Conservation (phyloP, 345 rosid genomes). For the Toxicodendron radicans region DNA sequence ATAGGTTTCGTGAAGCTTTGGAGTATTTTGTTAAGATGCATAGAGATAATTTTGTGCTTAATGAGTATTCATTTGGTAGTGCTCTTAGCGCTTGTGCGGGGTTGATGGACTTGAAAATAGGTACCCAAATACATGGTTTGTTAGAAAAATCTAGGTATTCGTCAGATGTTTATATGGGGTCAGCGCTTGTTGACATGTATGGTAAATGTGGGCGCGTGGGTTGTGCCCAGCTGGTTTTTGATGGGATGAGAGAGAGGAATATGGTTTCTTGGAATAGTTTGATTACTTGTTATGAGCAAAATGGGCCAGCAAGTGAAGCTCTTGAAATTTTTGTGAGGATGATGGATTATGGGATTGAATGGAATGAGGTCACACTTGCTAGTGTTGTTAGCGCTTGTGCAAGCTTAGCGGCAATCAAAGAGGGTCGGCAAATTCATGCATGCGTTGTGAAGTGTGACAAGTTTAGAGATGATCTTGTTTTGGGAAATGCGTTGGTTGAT, state of each 20-base stretch:
- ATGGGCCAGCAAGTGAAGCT: constrained; percentile 70
- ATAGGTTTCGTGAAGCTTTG: constrained; percentile 59
- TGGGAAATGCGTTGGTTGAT: constrained; percentile 80
- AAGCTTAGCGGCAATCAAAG: constrained; percentile 51
- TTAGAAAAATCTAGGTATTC: constrained; percentile 44
- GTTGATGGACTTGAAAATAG: constrained; percentile 43
- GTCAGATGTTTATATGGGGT: constrained; percentile 62
- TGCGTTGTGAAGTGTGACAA: constrained; percentile 49
- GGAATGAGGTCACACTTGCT: constrained; percentile 80
- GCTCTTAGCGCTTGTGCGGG: constrained; percentile 72
- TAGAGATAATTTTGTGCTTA: constrained; percentile 41
- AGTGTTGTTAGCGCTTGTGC: constrained; percentile 91
- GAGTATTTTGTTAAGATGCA: constrained; percentile 61
- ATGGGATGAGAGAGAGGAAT: constrained; percentile 57
- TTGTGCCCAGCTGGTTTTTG: constrained; percentile 59
- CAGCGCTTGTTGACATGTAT: constrained; percentile 86
- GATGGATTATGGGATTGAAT: constrained; percentile 51
- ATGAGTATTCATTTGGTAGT: constrained; percentile 70
- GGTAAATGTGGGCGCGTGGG: constrained; percentile 64
- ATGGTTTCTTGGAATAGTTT: constrained; percentile 90
- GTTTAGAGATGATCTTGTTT: constrained; percentile 63
- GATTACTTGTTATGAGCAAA: constrained; percentile 84
- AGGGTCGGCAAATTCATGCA: constrained; percentile 72
- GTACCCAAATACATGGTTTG: constrained; percentile 73
- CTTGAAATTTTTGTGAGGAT: constrained; percentile 57